Evolutionary conservation across 176 grass and related monocot species (phyloP), one percentile per base, ranked within the genome.

Genomic region (Bothriochloa decipiens): DNA sequence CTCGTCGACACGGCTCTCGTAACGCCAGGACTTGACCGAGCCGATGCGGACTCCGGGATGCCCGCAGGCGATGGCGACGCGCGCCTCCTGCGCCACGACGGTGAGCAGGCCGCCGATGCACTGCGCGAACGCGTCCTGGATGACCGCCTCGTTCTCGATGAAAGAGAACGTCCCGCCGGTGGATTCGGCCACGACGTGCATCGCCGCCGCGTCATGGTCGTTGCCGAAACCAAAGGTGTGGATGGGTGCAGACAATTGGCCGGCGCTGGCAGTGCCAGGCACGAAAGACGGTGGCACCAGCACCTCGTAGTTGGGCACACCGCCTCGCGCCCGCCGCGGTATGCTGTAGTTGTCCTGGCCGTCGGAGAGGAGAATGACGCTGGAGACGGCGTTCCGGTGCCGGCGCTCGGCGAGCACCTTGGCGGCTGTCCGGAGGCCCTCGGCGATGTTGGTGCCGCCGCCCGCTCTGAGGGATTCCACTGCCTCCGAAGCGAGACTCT

Each of bases 331-430:
- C 40, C 36, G 79, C 0, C 4, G 58, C 67, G 43, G 2, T 27
- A 82, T 65, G 33, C 73, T 92, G 35, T 83, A 84, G 13, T 63
- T 90, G 83, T 97, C 91, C 37, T 80, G 85, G 9, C 94, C 91
- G 62, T 97, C 94, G 11, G 94, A 94, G 71, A 97, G 94, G 11
- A 97, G 91, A 0, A 97, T 84, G 75, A 97, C 83, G 85, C 94
- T 92, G 42, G 82, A 84, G 0, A 97, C 94, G 14, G 91, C 50
- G 69, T 92, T 97, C 75, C 82, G 45, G 69, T 88, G 32, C 14
- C 66, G 82, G 14, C 91, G 78, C 53, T 97, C 75, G 12, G 74
- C 76, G 50, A 94, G 85, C 78, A 91, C 89, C 86, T 89, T 86
- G 62, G 89, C 86, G 3, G 86, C 92, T 27, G 7, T 89, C 4